Base-by-base conservation (phyloP, 768 basidiomycete genomes). In the Coprinellus micaceus region DNA sequence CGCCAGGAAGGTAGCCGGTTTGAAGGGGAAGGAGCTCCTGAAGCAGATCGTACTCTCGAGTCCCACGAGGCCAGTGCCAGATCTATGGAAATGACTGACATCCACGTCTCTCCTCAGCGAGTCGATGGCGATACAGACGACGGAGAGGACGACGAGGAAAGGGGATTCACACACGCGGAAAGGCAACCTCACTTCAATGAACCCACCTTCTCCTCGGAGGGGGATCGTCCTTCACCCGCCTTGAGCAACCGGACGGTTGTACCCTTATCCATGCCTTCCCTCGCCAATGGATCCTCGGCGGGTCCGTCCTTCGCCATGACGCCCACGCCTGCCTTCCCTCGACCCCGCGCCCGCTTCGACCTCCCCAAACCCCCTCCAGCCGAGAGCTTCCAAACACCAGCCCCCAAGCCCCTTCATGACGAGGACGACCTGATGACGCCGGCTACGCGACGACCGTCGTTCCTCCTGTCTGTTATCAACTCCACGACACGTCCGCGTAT, bases 381-480 rank as follows among this genome's bases (percentile, higher is more conserved):
- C n/a, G 75, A 79, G 36, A 61, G 74, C 24, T 67, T 71, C 6
- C 67, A 75, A 12, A 76, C 76, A 0, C 73, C 76, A 12, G 67
- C 66, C 17, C 69, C 69, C 7, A 49, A 64, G 9, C 54, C 57
- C 26, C 61, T 62, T 13, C 58, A 62, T 25, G 59, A 54, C 49
- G 70, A 75, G 37, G 71, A 77, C 4, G 78, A 83, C 39, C 79
- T 79, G 2, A 68, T 84, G 41, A 93, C 90, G 1, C 91, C 89
- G 2, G 77, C 81, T 60, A 82, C 85, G 12, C 85, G 88, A 58
- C 84, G 89, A 39, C 83, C 84, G 15, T 91, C 89, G 1, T 93
- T 94, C 73, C 80, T 94, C 12, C 80, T 94, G 37, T 85, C 84
- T 9, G 87, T 94, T 7, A 88, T 94, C 66, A 88, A 91, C 64